Percentiles rank a stretch among this genome's conserved stretches.
These are phyloP conservation scores for Pelargonium fulgidum DNA, from an alignment of 441 rosid species.

Conservation along the genomic window DNA sequence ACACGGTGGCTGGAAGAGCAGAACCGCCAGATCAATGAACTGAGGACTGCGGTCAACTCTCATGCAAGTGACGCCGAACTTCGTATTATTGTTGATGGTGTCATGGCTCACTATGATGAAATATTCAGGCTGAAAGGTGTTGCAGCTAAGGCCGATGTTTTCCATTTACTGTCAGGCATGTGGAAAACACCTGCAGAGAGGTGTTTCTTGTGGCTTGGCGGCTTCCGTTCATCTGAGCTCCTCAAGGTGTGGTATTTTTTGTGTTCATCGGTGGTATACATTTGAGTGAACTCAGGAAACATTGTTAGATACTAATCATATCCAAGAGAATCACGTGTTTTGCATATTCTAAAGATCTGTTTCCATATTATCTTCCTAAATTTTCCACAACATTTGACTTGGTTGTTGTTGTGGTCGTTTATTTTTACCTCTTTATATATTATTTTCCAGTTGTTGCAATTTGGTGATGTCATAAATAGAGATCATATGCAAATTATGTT, in stretches of 20 bases:
- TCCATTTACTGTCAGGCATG: conserved; percentile 97
- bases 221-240: conserved; percentile 94
- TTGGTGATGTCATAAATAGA: no score
- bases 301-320: background rate
- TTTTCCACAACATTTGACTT: no score
- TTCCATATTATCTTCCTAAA: background rate
- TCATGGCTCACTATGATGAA: conserved; percentile 84
- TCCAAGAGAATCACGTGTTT: background rate
- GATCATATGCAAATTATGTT: no score
- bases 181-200: conserved; percentile 99
- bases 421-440: background rate
- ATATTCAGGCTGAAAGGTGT: conserved; percentile 83
- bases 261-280: no score
- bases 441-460: background rate
- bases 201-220: conserved; percentile 98
- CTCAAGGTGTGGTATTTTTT: conserved; percentile 53
- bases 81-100: conserved; percentile 68
- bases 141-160: conserved; percentile 92
- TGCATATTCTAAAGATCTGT: background rate
- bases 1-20: conserved; percentile 94
- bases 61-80: conserved; percentile 90
- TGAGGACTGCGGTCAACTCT: conserved; percentile 79
- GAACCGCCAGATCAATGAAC: conserved; percentile 68
- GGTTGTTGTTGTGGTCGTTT: no score
- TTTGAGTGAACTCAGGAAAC: no score